Evolutionary conservation across 2,329 filamentous ascomycete genomes (phyloP).

Genomic region (Aspergillus viridinutans): DNA sequence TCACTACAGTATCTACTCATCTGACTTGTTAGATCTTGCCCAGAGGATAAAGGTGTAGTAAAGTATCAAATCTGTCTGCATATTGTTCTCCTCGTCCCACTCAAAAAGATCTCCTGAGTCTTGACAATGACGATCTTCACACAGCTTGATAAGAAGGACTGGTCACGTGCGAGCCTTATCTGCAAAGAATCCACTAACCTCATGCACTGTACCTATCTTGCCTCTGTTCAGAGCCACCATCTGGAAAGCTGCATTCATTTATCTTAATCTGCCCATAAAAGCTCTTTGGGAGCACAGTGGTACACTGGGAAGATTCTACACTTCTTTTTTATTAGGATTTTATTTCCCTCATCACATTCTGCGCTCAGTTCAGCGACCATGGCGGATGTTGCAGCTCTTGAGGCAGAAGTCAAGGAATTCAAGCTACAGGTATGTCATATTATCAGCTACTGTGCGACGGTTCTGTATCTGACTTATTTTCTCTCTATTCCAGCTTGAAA

Average conservation of each 20-base stretch:
- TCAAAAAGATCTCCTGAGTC: neutral
- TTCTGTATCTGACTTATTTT: conserved; percentile 7
- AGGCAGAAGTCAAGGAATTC: conserved; percentile 56
- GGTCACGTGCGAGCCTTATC: neutral
- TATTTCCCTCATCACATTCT: neutral
- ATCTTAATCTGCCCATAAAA: neutral
- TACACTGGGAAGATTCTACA: neutral
- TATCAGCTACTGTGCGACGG: neutral
- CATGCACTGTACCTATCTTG: neutral
- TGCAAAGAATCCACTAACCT: neutral
- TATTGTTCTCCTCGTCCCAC: neutral
- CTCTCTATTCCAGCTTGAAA: conserved; percentile 60
- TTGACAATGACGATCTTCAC: neutral
- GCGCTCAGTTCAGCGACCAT: conserved; percentile 23
- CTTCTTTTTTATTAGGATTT: neutral
- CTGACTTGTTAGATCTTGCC: neutral
- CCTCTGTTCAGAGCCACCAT: neutral
- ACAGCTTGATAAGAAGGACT: neutral
- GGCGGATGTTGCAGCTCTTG: conserved; percentile 41
- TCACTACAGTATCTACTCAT: neutral
- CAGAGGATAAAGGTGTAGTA: neutral
- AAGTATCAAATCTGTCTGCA: neutral
- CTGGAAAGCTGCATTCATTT: neutral
- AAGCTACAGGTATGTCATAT: conserved; percentile 50
- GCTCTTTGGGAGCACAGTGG: neutral